Conservation (phyloP, 257 asterid genomes). For the Solanum paucissectum region DNA sequence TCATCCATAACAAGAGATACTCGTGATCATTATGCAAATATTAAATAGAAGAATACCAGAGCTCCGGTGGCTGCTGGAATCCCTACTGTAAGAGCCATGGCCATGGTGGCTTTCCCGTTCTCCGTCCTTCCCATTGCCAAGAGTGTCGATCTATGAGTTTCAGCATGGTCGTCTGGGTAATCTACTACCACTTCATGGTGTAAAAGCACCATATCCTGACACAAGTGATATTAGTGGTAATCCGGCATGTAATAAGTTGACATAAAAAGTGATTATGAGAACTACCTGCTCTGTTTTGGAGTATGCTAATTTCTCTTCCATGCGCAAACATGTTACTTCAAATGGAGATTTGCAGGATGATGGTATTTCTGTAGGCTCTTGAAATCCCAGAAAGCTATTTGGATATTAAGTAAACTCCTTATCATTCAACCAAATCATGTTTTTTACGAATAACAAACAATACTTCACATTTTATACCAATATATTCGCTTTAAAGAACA, state of each 20-base stretch:
- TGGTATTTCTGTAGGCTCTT: slow-evolving; percentile 57
- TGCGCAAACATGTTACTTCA: slow-evolving; percentile 60
- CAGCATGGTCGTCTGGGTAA: slow-evolving; percentile 43
- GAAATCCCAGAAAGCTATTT: slow-evolving; percentile 64
- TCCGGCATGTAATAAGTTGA: background rate
- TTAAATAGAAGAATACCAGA: slow-evolving; percentile 33
- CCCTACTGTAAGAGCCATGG: slow-evolving; percentile 94
- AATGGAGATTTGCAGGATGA: slow-evolving; percentile 53
- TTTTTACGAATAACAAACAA: background rate
- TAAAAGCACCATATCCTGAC: slow-evolving; percentile 84
- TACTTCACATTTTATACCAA: background rate
- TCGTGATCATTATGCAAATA: background rate
- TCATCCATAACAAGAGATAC: background rate
- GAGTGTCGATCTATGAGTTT: slow-evolving; percentile 62
- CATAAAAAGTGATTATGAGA: background rate
- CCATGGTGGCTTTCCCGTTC: slow-evolving; percentile 41
- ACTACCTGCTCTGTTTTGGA: slow-evolving; percentile 57
- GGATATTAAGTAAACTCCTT: background rate
- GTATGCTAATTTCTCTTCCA: slow-evolving; percentile 77
- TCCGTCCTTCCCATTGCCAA: slow-evolving; percentile 63
- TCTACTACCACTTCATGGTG: slow-evolving; percentile 89
- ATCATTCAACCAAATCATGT: background rate
- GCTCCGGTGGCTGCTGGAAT: slow-evolving; percentile 96
- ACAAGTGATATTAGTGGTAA: background rate
- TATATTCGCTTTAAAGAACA: background rate